These are phyloP conservation scores for Adansonia rubrostipa DNA, from an alignment of 441 rosid genomes.

Conservation along the genomic window DNA sequence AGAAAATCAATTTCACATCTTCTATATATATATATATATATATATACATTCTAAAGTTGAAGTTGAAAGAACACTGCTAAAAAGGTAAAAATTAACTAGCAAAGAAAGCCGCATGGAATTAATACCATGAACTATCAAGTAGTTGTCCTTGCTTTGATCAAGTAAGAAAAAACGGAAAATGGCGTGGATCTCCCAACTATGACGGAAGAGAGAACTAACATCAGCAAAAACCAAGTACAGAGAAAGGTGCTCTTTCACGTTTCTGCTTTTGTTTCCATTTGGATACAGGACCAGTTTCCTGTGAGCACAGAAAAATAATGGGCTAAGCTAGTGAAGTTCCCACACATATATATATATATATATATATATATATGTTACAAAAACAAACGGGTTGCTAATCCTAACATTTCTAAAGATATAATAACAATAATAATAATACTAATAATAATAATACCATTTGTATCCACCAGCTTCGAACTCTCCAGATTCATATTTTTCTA, in stretches of 20 bases:
- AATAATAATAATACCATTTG: slow-evolving; percentile 50
- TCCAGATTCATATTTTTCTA: slow-evolving; percentile 61
- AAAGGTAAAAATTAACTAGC: background rate
- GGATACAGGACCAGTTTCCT: slow-evolving; percentile 74
- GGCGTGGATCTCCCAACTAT: slow-evolving; percentile 57
- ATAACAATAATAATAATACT: no score
- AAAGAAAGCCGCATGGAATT: background rate
- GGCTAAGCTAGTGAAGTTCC: background rate
- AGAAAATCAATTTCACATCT: background rate
- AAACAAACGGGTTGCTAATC: background rate
- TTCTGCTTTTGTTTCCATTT: slow-evolving; percentile 64
- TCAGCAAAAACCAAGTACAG: slow-evolving; percentile 54
- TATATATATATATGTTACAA: no score
- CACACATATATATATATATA: no score
- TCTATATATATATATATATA: background rate
- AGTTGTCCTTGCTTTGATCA: slow-evolving; percentile 59
- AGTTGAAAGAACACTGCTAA: no score
- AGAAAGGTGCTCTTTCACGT: slow-evolving; percentile 56
- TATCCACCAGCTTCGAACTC: slow-evolving; percentile 75
- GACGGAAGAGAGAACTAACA: slow-evolving; percentile 42
- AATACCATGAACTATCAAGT: slow-evolving; percentile 57
- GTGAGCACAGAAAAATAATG: background rate
- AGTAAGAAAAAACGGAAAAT: slow-evolving; percentile 57
- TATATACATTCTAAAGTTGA: background rate
- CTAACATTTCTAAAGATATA: no score